Conservation (phyloP, 306 rosid species). For the Aeschynomene evenia region DNA sequence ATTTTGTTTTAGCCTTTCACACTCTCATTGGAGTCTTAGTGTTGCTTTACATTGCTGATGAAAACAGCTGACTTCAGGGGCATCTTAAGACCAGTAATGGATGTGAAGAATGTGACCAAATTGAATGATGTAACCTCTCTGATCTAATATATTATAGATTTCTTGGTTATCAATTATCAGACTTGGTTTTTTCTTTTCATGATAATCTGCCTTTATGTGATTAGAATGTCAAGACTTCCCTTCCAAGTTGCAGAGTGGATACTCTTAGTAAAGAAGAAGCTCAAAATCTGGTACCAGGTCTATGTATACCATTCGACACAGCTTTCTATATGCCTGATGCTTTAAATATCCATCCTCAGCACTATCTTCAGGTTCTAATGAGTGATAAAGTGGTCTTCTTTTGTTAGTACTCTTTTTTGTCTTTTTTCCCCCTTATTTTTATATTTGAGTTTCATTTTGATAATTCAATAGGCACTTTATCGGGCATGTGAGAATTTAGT, state of each 20-base stretch:
- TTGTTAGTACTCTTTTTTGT: neutral
- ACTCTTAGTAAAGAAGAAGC: conserved; percentile 50
- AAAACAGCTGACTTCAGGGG: conserved; percentile 72
- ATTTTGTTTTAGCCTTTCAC: conserved; percentile 11
- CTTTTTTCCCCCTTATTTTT: neutral
- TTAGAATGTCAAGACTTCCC: conserved; percentile 77
- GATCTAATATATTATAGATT: conserved; percentile 17
- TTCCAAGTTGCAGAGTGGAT: conserved; percentile 77
- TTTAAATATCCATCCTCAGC: conserved; percentile 62
- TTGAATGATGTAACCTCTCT: conserved; percentile 59
- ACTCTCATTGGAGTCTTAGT: conserved; percentile 33
- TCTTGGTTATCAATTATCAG: conserved; percentile 17
- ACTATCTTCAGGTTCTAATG: conserved; percentile 71
- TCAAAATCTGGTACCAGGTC: conserved; percentile 59
- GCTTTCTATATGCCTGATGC: conserved; percentile 94
- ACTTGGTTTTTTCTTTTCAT: conserved; percentile 21
- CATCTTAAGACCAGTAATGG: conserved; percentile 79
- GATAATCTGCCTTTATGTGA: conserved; percentile 27
- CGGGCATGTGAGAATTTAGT: conserved; percentile 64
- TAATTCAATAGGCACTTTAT: conserved; percentile 65
- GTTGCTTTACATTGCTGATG: conserved; percentile 39
- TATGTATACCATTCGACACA: conserved; percentile 50
- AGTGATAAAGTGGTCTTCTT: neutral
- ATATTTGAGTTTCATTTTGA: conserved; percentile 6
- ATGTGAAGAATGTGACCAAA: conserved; percentile 60